A percentile compares a stretch with the other conserved stretches of the same genome.
These are phyloP conservation scores for Mycena haematopus DNA, from an alignment of 768 basidiomycete genomes.

Conservation along the genomic window DNA sequence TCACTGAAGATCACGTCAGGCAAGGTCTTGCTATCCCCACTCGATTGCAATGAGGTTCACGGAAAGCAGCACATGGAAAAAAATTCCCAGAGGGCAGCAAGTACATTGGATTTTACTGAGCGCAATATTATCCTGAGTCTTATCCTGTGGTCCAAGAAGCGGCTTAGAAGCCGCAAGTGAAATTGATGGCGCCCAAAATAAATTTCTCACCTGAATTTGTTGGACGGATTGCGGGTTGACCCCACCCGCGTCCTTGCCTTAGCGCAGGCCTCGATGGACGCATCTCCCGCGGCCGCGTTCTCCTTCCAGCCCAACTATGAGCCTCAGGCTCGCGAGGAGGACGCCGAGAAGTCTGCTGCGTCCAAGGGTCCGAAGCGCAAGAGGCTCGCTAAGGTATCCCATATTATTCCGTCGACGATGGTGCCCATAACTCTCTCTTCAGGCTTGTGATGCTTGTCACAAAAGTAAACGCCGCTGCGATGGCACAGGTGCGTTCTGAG, in stretches of 20 bases:
- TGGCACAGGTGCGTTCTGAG: constrained; percentile 65
- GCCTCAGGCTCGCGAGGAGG: constrained; percentile 32
- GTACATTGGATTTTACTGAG: too few relatives aligned
- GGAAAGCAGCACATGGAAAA: background rate
- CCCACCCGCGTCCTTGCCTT: constrained; percentile 14
- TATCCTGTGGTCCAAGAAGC: too few relatives aligned
- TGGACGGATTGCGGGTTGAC: constrained; percentile 8
- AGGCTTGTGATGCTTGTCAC: constrained; percentile 85
- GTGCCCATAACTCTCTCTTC: background rate
- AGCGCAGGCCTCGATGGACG: constrained; percentile 26
- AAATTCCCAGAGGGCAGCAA: background rate
- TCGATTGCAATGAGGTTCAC: constrained; percentile 9
- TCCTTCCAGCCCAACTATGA: constrained; percentile 29
- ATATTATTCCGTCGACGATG: background rate
- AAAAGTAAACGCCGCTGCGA: constrained; percentile 86
- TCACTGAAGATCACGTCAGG: constrained; percentile 13
- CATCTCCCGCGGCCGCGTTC: constrained; percentile 12
- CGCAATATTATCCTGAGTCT: background rate
- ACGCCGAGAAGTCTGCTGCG: constrained; percentile 40
- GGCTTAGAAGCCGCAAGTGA: too few relatives aligned
- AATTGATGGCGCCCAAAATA: background rate
- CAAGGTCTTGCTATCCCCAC: constrained; percentile 10
- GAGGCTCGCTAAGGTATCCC: constrained; percentile 54
- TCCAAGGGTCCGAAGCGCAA: constrained; percentile 57
- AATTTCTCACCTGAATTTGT: background rate